A percentile compares a stretch with the other conserved stretches of the same genome.
These are phyloP conservation scores for Penicillium sp. DNA, from an alignment of 2,329 filamentous ascomycete species.

Conservation along the genomic window DNA sequence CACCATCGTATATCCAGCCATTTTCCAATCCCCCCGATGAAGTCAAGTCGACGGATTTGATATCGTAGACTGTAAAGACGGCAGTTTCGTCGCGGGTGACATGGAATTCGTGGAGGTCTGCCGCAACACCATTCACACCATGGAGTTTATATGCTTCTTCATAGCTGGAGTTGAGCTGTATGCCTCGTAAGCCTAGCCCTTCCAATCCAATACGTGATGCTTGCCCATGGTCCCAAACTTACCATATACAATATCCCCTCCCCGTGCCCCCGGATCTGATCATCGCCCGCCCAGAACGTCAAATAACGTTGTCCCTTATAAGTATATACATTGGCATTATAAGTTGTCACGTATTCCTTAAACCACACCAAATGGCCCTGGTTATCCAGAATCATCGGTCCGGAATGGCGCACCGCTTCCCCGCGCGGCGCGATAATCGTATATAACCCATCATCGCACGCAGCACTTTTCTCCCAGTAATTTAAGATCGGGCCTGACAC, in stretches of 20 bases:
- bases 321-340: slow-evolving; percentile 48
- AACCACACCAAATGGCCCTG: slow-evolving; percentile 50
- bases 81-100: slow-evolving; percentile 46
- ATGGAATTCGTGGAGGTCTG: slow-evolving; percentile 47
- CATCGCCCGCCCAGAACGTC: slow-evolving; percentile 53
- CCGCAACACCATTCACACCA: slow-evolving; percentile 37
- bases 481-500: slow-evolving; percentile 28
- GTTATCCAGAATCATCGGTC: slow-evolving; percentile 48
- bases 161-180: slow-evolving; percentile 33
- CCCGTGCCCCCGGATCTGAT: slow-evolving; percentile 47
- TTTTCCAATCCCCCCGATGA: slow-evolving; percentile 32
- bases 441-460: slow-evolving; percentile 42
- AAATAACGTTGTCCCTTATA: slow-evolving; percentile 48
- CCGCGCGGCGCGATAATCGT: slow-evolving; percentile 45
- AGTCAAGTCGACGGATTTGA: slow-evolving; percentile 40
- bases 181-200: not conserved
- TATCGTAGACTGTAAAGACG: slow-evolving; percentile 43
- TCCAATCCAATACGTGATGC: not conserved
- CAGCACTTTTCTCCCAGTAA: slow-evolving; percentile 20
- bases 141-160: slow-evolving; percentile 37
- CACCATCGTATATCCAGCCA: slow-evolving; percentile 43
- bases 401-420: slow-evolving; percentile 30
- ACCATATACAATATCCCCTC: slow-evolving; percentile 51
- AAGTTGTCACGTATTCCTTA: slow-evolving; percentile 39
- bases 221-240: not conserved